phyloP scores from a whole-genome alignment of 208 protist species.

The Wallacemonas rigidus region DNA sequence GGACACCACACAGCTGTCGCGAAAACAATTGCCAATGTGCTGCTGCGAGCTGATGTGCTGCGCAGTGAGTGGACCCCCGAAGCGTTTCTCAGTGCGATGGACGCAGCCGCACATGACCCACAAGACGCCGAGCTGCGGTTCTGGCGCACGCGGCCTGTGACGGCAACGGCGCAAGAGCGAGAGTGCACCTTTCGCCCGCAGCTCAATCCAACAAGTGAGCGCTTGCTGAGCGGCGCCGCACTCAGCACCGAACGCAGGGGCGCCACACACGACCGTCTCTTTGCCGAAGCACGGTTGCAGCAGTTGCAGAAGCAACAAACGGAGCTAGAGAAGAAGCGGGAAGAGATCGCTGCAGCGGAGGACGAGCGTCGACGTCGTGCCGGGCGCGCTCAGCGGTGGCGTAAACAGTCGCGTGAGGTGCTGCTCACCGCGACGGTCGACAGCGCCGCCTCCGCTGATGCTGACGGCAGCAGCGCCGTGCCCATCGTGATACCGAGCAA shows the following conservation, averaged over 20 bases:
- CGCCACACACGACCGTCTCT: conserved; percentile 59
- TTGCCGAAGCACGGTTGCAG: conserved; percentile 34
- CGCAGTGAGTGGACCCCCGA: conserved; percentile 25
- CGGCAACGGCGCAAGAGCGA: background rate
- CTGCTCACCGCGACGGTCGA: background rate
- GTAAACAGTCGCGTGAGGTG: background rate
- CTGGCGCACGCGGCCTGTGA: conserved; percentile 22
- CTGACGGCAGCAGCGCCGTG: background rate
- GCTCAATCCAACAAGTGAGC: conserved; percentile 29
- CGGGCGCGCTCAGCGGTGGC: background rate
- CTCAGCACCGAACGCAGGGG: conserved; percentile 20
- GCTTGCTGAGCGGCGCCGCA: conserved; percentile 19
- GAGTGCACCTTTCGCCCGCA: conserved; percentile 51
- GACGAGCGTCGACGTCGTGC: conserved; percentile 15
- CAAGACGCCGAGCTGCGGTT: background rate
- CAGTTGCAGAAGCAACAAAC: conserved; percentile 39
- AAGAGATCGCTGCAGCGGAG: conserved; percentile 21
- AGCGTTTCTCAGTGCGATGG: conserved; percentile 14
- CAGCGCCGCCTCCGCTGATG: background rate
- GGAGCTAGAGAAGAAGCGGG: conserved; percentile 45
- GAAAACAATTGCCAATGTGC: background rate
- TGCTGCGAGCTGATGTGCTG: conserved; percentile 11
- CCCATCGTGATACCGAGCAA: background rate
- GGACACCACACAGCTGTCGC: conserved; percentile 6
- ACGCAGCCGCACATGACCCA: background rate